Evolutionary conservation across 2,329 filamentous ascomycete species (phyloP).

Genomic region (Gnomoniopsis smithogilvyi): DNA sequence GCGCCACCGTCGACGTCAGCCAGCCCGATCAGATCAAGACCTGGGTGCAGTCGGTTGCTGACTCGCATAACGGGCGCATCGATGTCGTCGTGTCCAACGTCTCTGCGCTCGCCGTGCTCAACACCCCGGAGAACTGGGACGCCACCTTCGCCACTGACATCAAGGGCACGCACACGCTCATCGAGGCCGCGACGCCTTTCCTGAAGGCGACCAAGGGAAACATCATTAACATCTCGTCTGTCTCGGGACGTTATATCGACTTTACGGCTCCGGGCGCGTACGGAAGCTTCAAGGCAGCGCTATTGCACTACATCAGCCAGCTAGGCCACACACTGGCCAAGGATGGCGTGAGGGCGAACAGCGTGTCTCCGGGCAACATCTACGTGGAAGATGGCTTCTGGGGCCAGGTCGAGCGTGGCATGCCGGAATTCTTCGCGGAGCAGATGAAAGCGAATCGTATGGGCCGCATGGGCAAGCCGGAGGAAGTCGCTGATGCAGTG

Average conservation of each 20-base stretch:
- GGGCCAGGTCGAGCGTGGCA: conserved; percentile 28
- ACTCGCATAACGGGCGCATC: conserved; percentile 10
- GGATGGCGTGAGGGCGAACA: conserved; percentile 33
- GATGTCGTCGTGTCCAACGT: conserved; percentile 22
- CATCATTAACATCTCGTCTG: conserved; percentile 32
- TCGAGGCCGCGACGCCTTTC: conserved; percentile 29
- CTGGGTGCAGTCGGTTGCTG: conserved; percentile 16
- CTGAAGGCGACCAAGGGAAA: conserved; percentile 31
- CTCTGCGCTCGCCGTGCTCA: conserved; percentile 26
- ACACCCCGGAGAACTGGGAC: conserved; percentile 25
- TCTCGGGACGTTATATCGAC: conserved; percentile 33
- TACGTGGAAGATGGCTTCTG: conserved; percentile 34
- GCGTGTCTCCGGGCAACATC: conserved; percentile 32
- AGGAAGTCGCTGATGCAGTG: conserved; percentile 22
- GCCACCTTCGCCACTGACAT: conserved; percentile 31
- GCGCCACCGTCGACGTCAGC: conserved; percentile 18
- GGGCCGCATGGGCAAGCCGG: conserved; percentile 20
- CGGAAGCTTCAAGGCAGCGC: conserved; percentile 32
- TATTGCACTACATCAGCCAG: conserved; percentile 33
- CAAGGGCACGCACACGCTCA: conserved; percentile 28
- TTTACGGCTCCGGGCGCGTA: conserved; percentile 34
- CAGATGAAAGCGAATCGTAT: conserved; percentile 20
- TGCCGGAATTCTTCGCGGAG: conserved; percentile 26
- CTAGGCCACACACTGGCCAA: conserved; percentile 31
- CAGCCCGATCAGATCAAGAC: conserved; percentile 11